phyloP scores from a whole-genome alignment of 2,329 filamentous ascomycete genomes.

The Pseudocercospora ulei region DNA sequence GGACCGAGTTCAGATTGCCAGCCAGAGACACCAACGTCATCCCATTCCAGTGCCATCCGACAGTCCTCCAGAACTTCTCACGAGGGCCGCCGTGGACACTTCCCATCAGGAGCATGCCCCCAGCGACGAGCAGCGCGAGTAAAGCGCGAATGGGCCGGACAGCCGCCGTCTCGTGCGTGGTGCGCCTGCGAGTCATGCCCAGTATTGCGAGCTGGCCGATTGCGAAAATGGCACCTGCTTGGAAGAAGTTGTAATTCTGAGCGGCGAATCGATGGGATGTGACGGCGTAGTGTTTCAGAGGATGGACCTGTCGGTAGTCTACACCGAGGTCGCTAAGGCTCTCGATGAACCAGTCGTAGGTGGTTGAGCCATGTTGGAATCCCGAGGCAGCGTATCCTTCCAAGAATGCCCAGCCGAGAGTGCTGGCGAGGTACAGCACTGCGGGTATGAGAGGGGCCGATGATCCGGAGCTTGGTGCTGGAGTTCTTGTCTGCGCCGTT shows the following conservation, averaged over 20 bases:
- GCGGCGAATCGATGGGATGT: constrained; percentile 10
- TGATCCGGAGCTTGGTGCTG: background rate
- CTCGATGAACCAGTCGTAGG: constrained; percentile 20
- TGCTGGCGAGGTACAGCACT: constrained; percentile 10
- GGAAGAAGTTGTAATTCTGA: constrained; percentile 17
- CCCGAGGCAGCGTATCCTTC: constrained; percentile 13
- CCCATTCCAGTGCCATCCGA: constrained; percentile 24
- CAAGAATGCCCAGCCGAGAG: constrained; percentile 12
- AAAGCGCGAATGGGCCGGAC: constrained; percentile 14
- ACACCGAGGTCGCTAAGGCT: constrained; percentile 20
- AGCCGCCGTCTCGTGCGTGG: constrained; percentile 3
- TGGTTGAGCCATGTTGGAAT: constrained; percentile 12
- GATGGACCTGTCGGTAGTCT: constrained; percentile 24
- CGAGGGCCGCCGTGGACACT: constrained; percentile 21
- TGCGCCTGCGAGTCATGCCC: constrained; percentile 6
- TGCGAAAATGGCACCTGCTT: constrained; percentile 17
- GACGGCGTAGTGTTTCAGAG: constrained; percentile 22
- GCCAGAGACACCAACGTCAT: constrained; percentile 14
- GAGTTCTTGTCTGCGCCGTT: too few species aligned
- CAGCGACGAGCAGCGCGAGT: constrained; percentile 13
- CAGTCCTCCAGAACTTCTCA: constrained; percentile 20
- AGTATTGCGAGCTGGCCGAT: constrained; percentile 15
- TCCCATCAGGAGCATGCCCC: constrained; percentile 18
- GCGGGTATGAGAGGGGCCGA: constrained; percentile 13
- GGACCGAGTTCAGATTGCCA: constrained; percentile 20